Evolutionary conservation across 371 early-diverging fungal species (phyloP).

Genomic region (Rhizopus delemar): DNA sequence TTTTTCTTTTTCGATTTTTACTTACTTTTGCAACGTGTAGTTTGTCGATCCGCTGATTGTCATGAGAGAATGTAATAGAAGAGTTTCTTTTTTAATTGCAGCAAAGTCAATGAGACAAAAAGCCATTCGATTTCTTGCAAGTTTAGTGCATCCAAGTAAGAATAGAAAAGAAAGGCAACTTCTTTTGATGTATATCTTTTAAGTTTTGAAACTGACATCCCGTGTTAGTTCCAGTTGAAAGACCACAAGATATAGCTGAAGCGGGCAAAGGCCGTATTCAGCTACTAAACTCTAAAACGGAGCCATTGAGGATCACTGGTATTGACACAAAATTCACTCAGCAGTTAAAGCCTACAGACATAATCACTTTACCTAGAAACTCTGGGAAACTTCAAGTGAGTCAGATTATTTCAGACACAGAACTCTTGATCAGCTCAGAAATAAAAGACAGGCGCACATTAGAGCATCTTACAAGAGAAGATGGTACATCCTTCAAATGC

Average conservation of each 20-base stretch:
- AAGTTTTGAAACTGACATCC: background rate
- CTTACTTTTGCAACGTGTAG: slow-evolving; percentile 30
- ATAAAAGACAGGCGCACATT: slow-evolving; percentile 70
- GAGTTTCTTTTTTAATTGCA: slow-evolving; percentile 85
- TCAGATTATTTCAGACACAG: slow-evolving; percentile 81
- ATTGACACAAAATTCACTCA: slow-evolving; percentile 68
- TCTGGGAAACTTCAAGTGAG: slow-evolving; percentile 61
- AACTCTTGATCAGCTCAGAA: slow-evolving; percentile 60
- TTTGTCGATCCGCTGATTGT: slow-evolving; percentile 94
- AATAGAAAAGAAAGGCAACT: background rate
- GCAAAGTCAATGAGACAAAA: slow-evolving; percentile 86
- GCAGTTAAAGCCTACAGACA: slow-evolving; percentile 59
- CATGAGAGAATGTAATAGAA: slow-evolving; percentile 75
- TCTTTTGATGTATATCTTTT: background rate
- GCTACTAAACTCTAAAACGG: slow-evolving; percentile 61
- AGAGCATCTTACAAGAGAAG: slow-evolving; percentile 56
- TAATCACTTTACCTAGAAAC: slow-evolving; percentile 62
- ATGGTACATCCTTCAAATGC: slow-evolving; percentile 74
- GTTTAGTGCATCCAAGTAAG: slow-evolving; percentile 71
- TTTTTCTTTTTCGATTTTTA: background rate
- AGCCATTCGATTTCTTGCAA: slow-evolving; percentile 80
- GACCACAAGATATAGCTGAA: slow-evolving; percentile 85
- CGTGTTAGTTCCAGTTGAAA: slow-evolving; percentile 80
- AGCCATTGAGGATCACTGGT: slow-evolving; percentile 71
- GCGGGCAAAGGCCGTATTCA: slow-evolving; percentile 71